Evolutionary conservation across 352 stramenopile genomes (phyloP).

Genomic region (Phytopythium cucurbitacearum): DNA sequence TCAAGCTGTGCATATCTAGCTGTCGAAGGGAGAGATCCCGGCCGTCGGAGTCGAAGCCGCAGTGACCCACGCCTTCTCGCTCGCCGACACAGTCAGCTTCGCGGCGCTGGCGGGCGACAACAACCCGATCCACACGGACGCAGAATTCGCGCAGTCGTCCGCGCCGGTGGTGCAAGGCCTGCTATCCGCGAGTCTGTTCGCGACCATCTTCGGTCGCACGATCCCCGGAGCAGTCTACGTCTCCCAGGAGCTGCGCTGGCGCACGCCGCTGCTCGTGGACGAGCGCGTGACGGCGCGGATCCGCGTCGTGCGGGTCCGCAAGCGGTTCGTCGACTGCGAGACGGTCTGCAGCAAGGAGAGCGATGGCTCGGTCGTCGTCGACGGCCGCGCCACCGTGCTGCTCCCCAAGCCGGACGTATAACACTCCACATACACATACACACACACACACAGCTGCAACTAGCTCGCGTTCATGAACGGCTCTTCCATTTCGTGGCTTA

Average conservation of each 20-base stretch:
- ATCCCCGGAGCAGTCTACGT: slow-evolving; percentile 76
- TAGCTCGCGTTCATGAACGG: no score
- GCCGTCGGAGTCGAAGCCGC: slow-evolving; percentile 49
- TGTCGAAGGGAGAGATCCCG: slow-evolving; percentile 38
- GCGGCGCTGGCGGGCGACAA: slow-evolving; percentile 58
- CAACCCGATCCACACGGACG: slow-evolving; percentile 78
- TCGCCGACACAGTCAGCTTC: slow-evolving; percentile 60
- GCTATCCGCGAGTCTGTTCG: slow-evolving; percentile 74
- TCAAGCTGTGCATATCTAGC: slow-evolving; percentile 18
- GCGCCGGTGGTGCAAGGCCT: slow-evolving; percentile 75
- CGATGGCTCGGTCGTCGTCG: slow-evolving; percentile 51
- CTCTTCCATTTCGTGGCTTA: no score
- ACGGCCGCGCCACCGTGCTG: slow-evolving; percentile 65
- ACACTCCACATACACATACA: no score
- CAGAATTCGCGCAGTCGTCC: slow-evolving; percentile 22
- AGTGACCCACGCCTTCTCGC: slow-evolving; percentile 55
- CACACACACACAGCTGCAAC: no score
- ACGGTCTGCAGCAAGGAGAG: slow-evolving; percentile 49
- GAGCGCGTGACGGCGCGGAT: slow-evolving; percentile 58
- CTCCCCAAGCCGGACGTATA: slow-evolving; percentile 18
- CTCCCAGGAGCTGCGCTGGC: slow-evolving; percentile 66
- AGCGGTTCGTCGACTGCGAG: slow-evolving; percentile 73
- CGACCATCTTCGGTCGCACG: slow-evolving; percentile 72
- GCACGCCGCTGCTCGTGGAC: slow-evolving; percentile 53
- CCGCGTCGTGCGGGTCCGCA: slow-evolving; percentile 50